A percentile compares a stretch with the other conserved stretches of the same genome.
Evolutionary conservation across 371 early-diverging fungal species (phyloP).

Genomic region (Dinochytrium kinnereticum): DNA sequence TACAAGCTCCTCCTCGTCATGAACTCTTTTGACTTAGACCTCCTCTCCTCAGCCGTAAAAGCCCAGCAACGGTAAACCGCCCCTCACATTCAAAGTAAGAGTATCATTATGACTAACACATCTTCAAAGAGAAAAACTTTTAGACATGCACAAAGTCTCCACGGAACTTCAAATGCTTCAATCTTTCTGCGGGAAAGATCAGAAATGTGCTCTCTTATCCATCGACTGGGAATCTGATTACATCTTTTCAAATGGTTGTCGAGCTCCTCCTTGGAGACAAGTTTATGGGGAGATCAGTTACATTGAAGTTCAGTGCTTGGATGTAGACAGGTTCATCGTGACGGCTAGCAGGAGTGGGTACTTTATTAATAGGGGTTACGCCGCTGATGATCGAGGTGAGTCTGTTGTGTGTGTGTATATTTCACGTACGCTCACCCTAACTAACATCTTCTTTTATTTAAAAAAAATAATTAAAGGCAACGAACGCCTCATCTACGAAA

Average conservation of each 20-base stretch:
- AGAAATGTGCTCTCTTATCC: conserved; percentile 36
- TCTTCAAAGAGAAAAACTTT: conserved; percentile 40
- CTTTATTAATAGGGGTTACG: conserved; percentile 60
- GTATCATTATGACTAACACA: neutral
- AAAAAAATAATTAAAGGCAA: conserved; percentile 45
- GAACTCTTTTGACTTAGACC: conserved; percentile 54
- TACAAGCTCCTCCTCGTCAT: conserved; percentile 57
- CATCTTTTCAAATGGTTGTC: conserved; percentile 59
- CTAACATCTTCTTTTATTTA: too few relatives aligned
- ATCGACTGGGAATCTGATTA: conserved; percentile 60
- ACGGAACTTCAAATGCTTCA: conserved; percentile 57
- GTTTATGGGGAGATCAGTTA: conserved; percentile 60
- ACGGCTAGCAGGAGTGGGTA: conserved; percentile 58
- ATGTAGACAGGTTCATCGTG: conserved; percentile 52
- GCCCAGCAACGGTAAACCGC: conserved; percentile 38
- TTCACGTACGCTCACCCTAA: too few relatives aligned
- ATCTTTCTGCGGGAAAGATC: conserved; percentile 50
- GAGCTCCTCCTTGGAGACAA: conserved; percentile 63
- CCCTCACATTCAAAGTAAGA: neutral
- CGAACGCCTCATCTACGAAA: conserved; percentile 55
- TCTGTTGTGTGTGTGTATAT: too few relatives aligned
- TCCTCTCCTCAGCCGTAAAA: conserved; percentile 48
- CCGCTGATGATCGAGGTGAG: conserved; percentile 53
- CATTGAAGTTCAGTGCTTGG: conserved; percentile 47
- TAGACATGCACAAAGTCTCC: conserved; percentile 52